Conservation (phyloP, 2,329 filamentous ascomycete species). For the Phaeophleospora eucalypticola region DNA sequence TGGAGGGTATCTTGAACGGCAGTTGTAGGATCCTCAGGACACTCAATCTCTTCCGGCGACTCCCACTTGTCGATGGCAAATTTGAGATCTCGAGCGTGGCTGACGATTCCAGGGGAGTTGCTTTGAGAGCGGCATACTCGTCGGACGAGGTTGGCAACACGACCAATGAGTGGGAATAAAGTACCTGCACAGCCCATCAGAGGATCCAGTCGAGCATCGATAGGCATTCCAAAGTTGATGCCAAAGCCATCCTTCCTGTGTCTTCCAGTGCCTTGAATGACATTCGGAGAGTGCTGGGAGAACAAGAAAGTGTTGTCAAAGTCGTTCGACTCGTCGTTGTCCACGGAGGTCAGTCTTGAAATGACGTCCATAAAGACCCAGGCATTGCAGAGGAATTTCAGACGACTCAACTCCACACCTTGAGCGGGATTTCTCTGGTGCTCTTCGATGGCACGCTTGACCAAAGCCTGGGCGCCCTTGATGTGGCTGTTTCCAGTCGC, state of each 20-base stretch:
- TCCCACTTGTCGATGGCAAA: slow-evolving; percentile 58
- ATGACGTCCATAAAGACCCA: slow-evolving; percentile 74
- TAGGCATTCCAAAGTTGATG: slow-evolving; percentile 35
- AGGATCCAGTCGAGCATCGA: slow-evolving; percentile 60
- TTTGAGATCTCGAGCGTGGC: slow-evolving; percentile 60
- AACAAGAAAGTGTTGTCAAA: slow-evolving; percentile 44
- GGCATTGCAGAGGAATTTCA: slow-evolving; percentile 66
- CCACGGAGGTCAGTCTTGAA: slow-evolving; percentile 60
- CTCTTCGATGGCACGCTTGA: slow-evolving; percentile 55
- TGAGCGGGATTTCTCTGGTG: slow-evolving; percentile 40
- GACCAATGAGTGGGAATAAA: slow-evolving; percentile 64
- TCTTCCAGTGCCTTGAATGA: slow-evolving; percentile 19
- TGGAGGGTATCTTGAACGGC: slow-evolving; percentile 62
- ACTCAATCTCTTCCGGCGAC: slow-evolving; percentile 54
- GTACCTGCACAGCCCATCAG: slow-evolving; percentile 66
- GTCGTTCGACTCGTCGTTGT: slow-evolving; percentile 54
- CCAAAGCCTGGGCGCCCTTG: slow-evolving; percentile 61
- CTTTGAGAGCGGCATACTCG: slow-evolving; percentile 52
- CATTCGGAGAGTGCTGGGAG: slow-evolving; percentile 35
- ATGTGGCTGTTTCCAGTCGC: slow-evolving; percentile 66
- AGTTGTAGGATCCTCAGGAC: slow-evolving; percentile 60
- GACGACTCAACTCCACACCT: slow-evolving; percentile 49
- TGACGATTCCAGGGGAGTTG: slow-evolving; percentile 60
- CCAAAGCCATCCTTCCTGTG: slow-evolving; percentile 30
- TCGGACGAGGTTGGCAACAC: slow-evolving; percentile 62